A percentile compares a stretch with the other conserved stretches of the same genome.
phyloP scores from a whole-genome alignment of 2,329 filamentous ascomycete genomes.

The Paramyrothecium sp. region DNA sequence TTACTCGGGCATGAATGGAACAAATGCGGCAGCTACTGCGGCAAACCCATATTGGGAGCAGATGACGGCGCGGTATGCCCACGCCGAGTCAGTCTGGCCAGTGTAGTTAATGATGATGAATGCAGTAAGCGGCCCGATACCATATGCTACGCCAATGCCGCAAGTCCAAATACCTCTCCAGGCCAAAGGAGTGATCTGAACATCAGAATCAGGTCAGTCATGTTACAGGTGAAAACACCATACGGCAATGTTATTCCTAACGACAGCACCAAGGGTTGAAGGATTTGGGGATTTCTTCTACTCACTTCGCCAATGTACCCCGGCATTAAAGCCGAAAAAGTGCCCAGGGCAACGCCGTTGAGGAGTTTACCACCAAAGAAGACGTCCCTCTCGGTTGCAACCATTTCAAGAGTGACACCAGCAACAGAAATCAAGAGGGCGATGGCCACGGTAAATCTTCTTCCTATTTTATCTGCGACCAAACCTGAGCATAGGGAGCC shows the following conservation, averaged over 20 bases:
- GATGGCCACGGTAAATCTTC: conserved; percentile 10
- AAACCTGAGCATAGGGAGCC: conserved; percentile 13
- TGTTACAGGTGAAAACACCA: too few species aligned
- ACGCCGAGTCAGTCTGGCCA: conserved; percentile 7
- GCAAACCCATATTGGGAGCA: conserved; percentile 8
- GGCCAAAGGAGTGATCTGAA: conserved; percentile 7
- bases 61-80: conserved; percentile 12
- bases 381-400: conserved; percentile 6
- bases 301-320: conserved; percentile 15
- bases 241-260: too few species aligned
- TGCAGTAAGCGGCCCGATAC: conserved; percentile 4
- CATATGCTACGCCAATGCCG: conserved; percentile 5
- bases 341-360: conserved; percentile 14
- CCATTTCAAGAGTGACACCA: conserved; percentile 14
- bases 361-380: conserved; percentile 19
- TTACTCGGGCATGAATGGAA: conserved; percentile 37
- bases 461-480: conserved; percentile 15
- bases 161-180: conserved; percentile 12
- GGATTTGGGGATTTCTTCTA: too few species aligned
- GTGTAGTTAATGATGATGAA: conserved; percentile 11
- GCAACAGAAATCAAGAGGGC: conserved; percentile 6
- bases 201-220: too few species aligned
- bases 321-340: conserved; percentile 11
- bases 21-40: conserved; percentile 6
- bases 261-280: too few species aligned